Base-by-base conservation (phyloP, 352 stramenopile genomes). In the Globisporangium rhizosaccharum region DNA sequence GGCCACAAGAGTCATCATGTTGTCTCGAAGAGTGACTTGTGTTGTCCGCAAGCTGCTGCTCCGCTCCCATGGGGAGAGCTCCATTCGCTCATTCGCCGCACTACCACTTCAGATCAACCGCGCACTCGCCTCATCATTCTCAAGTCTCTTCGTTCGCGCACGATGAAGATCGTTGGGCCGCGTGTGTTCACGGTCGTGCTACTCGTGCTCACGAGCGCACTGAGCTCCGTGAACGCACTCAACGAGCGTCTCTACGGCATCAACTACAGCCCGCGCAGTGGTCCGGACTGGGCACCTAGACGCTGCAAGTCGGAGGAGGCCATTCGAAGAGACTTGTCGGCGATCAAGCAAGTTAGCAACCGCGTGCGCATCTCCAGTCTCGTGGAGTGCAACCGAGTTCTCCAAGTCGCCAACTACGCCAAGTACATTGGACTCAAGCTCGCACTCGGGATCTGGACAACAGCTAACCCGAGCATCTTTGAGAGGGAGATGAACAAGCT, bases 221-320 rank as follows among this genome's bases (percentile, higher is more conserved):
- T 41, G 33, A 53, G 41, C 36, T 51, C 25, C 15, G 55, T 36
- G 1, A 56, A 81, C 25, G 71, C 65, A 41, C 63, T 82, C 48
- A 79, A 81, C 53, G 75, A 84, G 49, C 76, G 70, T 37, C 68
- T 92, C 56, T 72, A 78, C 30, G 80, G 82, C n/a, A 64, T 89
- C 59, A 90, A 92, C 71, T 92, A 90, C 70, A 88, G 84, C 69
- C 66, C 76, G 18, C 76, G 79, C 47, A 85, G 78, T 51, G 76
- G 67, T 0, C 66, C 71, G 2, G 79, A 89, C 51, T 89, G 75
- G 75, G 63, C 60, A 68, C 10, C 8, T 28, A 30, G 2, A 33
- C 67, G 65, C 26, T 92, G 82, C 66, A 90, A 88, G 64, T 62
- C 61, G 1, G 50, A 51, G 25, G 50, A 62, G 3, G 63, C 85